Conservation (phyloP, 2,329 filamentous ascomycete species). For the Botryotinia narcissicola region DNA sequence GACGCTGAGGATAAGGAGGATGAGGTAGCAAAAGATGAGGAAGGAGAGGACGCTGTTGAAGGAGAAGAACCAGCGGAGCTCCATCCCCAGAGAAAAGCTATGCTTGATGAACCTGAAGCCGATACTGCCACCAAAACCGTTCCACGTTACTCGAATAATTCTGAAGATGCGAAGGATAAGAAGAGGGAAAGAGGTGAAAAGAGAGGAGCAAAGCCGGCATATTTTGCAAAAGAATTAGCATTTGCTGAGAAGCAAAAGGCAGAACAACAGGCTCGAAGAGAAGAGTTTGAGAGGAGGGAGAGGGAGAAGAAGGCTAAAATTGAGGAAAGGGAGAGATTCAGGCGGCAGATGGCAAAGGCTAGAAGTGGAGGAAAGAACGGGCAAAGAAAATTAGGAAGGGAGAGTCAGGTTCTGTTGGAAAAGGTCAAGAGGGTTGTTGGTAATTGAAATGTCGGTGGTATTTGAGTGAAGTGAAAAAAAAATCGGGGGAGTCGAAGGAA, state of each 20-base stretch:
- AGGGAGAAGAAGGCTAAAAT: constrained; percentile 56
- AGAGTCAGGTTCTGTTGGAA: constrained; percentile 64
- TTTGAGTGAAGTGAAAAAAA: not conserved
- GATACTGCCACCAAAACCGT: constrained; percentile 20
- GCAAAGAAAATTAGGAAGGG: constrained; percentile 65
- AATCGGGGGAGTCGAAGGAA: no score
- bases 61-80: constrained; percentile 44
- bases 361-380: constrained; percentile 59
- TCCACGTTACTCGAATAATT: constrained; percentile 5
- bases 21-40: not conserved
- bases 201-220: constrained; percentile 36
- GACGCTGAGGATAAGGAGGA: not conserved
- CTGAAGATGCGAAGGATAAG: not conserved
- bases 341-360: constrained; percentile 48
- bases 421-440: constrained; percentile 54
- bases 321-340: constrained; percentile 53
- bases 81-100: constrained; percentile 59
- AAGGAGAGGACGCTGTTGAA: not conserved
- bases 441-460: constrained; percentile 24
- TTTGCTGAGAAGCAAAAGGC: constrained; percentile 49
- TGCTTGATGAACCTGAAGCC: constrained; percentile 48
- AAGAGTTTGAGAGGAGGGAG: constrained; percentile 51
- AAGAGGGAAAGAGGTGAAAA: constrained; percentile 15
- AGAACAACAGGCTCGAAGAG: constrained; percentile 51
- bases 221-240: constrained; percentile 41